Base-by-base conservation (phyloP, 2,329 filamentous ascomycete genomes). In the Cytospora piceicola region DNA sequence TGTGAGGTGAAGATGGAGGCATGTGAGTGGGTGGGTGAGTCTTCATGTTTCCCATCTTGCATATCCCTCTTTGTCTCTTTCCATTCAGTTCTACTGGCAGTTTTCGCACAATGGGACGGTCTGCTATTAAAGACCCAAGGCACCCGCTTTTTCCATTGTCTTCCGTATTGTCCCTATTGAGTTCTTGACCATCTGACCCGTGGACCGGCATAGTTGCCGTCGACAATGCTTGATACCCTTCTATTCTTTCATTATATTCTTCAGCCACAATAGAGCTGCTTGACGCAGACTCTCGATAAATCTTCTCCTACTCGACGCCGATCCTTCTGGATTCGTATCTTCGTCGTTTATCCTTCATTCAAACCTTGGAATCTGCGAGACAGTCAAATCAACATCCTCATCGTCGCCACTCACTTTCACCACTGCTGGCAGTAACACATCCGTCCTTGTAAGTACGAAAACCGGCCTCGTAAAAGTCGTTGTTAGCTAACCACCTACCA, bases 241-340 rank as follows among this genome's bases (percentile, higher is more conserved):
- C 46, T 24, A 58, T 51, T 42, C 49, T 53, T 53, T 63, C 59
- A 55, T 54, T 63, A 53, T 36, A 63, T 67, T 67, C 58, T 65
- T 66, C 49, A 32, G 34, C 22, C 17, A 63, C 63, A 67, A 65
- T 66, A 65, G 63, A 54, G 53, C 63, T 67, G 66, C 66, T 67
- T 49, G 66, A 67, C 24, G 63, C 63, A 67, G 63, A 24, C 66
- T 67, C 58, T 2, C 51, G 36, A 58, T 60, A 65, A 36, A 61
- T 57, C 58, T 36, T 24, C 17, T 17, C 42, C 24, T 55, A 53
- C 66, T 56, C 56, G 58, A 59, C 42, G 55, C 39, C 59, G 27
- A 55, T 36, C 57, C 57, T 55, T n/a, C 42, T 30, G 20, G 22
- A 15, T 49, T 56, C 55, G 42, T 29, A 4, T 20, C 6, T 30